These are phyloP conservation scores for Phytomonas serpens DNA, from an alignment of 208 protist genomes.

Conservation along the genomic window DNA sequence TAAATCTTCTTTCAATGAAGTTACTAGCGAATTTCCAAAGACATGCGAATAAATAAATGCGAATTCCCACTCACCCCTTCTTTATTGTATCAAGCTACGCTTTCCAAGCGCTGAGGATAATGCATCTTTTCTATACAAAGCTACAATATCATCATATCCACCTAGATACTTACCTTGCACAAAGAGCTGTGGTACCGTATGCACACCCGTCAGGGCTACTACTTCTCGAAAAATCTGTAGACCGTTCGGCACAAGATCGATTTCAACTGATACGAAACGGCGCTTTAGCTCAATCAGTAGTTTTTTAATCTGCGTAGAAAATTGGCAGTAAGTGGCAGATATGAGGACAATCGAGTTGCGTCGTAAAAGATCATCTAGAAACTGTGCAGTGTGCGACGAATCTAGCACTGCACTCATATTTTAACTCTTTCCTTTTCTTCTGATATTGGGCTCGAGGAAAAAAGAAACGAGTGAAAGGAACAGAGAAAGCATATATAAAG, in stretches of 20 bases:
- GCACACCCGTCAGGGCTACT: slow-evolving; percentile 48
- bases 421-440: neutral
- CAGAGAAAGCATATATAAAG: neutral
- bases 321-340: slow-evolving; percentile 85
- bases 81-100: neutral
- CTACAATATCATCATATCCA: slow-evolving; percentile 80
- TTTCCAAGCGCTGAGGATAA: slow-evolving; percentile 21
- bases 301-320: slow-evolving; percentile 75
- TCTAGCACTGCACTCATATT: slow-evolving; percentile 26
- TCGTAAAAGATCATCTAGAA: slow-evolving; percentile 71
- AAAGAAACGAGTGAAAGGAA: neutral
- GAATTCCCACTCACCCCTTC: neutral
- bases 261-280: slow-evolving; percentile 80
- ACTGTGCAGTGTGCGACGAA: slow-evolving; percentile 59
- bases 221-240: slow-evolving; percentile 76
- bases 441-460: neutral
- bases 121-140: slow-evolving; percentile 46
- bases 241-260: slow-evolving; percentile 85
- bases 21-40: neutral
- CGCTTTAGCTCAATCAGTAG: slow-evolving; percentile 75
- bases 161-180: slow-evolving; percentile 73
- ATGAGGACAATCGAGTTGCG: slow-evolving; percentile 77
- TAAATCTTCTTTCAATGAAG: neutral
- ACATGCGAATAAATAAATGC: neutral
- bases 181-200: slow-evolving; percentile 84